These are phyloP conservation scores for Xylaria longipes DNA, from an alignment of 495 filamentous ascomycete species.

Conservation along the genomic window DNA sequence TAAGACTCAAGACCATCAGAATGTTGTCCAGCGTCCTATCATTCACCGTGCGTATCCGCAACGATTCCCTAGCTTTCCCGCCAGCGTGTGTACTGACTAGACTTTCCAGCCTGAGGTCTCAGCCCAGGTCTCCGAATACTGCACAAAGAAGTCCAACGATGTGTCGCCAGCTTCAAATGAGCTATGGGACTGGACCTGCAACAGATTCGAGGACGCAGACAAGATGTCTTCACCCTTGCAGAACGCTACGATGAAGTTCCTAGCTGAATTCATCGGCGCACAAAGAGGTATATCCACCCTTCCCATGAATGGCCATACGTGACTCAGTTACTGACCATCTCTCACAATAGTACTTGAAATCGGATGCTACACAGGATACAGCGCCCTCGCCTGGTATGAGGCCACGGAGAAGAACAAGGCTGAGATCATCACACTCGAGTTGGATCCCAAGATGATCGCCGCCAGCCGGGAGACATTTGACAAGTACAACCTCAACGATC, in stretches of 20 bases:
- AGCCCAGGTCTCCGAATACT: constrained; percentile 37
- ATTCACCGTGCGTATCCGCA: constrained; percentile 2
- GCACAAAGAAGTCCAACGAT: constrained; percentile 35
- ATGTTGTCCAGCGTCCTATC: constrained; percentile 21
- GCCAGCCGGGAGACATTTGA: constrained; percentile 30
- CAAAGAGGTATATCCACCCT: constrained; percentile 10
- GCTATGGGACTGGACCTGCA: constrained; percentile 32
- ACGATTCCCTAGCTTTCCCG: not conserved
- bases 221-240: constrained; percentile 23
- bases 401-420: constrained; percentile 32
- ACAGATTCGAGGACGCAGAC: constrained; percentile 16
- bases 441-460: constrained; percentile 33
- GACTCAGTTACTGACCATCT: not conserved
- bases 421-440: constrained; percentile 37
- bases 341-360: constrained; percentile 42
- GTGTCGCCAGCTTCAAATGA: constrained; percentile 28
- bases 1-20: not conserved
- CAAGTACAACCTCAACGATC: constrained; percentile 26
- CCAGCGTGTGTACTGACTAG: not conserved
- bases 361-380: constrained; percentile 46
- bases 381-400: constrained; percentile 44
- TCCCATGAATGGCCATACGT: not conserved
- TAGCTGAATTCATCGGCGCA: constrained; percentile 23
- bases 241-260: constrained; percentile 38
- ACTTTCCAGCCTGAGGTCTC: constrained; percentile 26